phyloP scores from a whole-genome alignment of 768 basidiomycete genomes.

The Amyloporia xantha region DNA sequence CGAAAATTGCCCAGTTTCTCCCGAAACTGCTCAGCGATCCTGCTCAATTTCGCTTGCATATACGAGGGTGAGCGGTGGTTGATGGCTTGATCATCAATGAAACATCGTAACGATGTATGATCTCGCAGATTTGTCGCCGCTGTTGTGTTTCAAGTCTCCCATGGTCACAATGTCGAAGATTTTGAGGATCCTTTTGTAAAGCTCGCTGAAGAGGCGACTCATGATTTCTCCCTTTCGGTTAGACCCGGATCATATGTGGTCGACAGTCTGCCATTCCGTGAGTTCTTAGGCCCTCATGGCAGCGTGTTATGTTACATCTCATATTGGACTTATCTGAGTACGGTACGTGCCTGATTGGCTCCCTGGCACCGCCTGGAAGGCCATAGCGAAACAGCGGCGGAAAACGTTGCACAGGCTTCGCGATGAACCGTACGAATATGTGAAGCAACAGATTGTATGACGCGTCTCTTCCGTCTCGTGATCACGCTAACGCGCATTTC shows the following conservation, averaged over 20 bases:
- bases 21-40: slow-evolving; percentile 8
- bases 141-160: slow-evolving; percentile 21
- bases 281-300: not conserved
- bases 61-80: slow-evolving; percentile 9
- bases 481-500: too few species aligned
- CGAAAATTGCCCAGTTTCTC: not conserved
- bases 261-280: slow-evolving; percentile 26
- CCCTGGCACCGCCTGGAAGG: slow-evolving; percentile 12
- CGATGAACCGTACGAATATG: slow-evolving; percentile 24
- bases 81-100: not conserved
- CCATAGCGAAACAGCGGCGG: slow-evolving; percentile 6
- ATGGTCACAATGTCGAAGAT: slow-evolving; percentile 21
- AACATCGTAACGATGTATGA: not conserved
- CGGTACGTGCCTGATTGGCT: slow-evolving; percentile 11
- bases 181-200: slow-evolving; percentile 20
- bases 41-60: slow-evolving; percentile 5
- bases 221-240: slow-evolving; percentile 12
- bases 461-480: too few species aligned
- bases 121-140: slow-evolving; percentile 23
- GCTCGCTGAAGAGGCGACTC: slow-evolving; percentile 19
- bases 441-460: slow-evolving; percentile 8
- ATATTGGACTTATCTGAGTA: slow-evolving; percentile 5
- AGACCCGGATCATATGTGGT: slow-evolving; percentile 31
- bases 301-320: not conserved
- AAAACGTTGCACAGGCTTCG: slow-evolving; percentile 15